phyloP scores from a whole-genome alignment of 345 rosid genomes.

The Syzygium jambos region DNA sequence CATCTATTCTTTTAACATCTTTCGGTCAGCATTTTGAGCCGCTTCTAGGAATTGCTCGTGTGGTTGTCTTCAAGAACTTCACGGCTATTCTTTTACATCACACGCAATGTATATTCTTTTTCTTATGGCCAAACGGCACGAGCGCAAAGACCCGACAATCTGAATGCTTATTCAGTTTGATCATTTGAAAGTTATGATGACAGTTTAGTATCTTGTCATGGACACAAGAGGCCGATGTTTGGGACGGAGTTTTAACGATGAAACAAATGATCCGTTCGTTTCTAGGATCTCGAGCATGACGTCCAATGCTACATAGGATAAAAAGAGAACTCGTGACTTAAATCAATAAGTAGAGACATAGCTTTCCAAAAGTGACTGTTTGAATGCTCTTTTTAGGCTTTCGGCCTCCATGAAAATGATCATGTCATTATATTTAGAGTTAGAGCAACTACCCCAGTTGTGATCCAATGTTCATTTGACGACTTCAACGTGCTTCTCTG shows the following conservation, averaged over 20 bases:
- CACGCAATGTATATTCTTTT: too few relatives aligned
- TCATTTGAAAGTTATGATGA: not conserved
- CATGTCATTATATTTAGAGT: not conserved
- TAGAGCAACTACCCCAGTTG: not conserved
- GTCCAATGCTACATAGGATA: not conserved
- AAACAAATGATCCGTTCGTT: not conserved
- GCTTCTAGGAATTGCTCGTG: not conserved
- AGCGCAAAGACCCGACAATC: not conserved
- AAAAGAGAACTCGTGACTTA: not conserved
- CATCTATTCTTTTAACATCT: not conserved
- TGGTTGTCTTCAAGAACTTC: not conserved
- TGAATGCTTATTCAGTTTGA: not conserved
- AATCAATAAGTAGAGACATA: not conserved
- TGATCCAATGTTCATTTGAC: not conserved
- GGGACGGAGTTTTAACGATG: not conserved
- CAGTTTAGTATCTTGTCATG: not conserved
- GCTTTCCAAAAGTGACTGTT: not conserved
- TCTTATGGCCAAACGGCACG: not conserved
- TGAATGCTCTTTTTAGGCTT: not conserved
- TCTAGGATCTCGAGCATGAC: not conserved
- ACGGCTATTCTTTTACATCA: not conserved
- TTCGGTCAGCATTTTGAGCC: not conserved
- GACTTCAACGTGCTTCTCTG: not conserved
- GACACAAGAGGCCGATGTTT: not conserved
- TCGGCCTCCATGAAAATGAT: not conserved